Evolutionary conservation across 2,329 filamentous ascomycete species (phyloP), one percentile per base, ranked within the genome.

Genomic region (Paramyrothecium roridum): DNA sequence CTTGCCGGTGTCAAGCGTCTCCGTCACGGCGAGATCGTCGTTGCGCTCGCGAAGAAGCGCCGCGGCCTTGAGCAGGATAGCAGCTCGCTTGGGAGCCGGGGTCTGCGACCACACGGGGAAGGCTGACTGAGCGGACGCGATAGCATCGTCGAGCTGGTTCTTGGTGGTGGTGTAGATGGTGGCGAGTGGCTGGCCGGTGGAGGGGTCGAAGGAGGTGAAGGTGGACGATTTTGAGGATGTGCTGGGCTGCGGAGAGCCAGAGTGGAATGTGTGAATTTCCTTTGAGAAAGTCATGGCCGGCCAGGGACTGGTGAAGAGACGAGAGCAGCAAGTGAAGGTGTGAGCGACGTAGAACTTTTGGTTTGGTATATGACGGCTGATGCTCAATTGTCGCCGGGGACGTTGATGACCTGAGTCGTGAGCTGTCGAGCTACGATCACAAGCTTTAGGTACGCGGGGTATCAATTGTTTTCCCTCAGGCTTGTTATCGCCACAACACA

Each of bases 1-100:
- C 72, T 96, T 96, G 67, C 92, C 91, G 0, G 91, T 96, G 71
- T 96, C 91, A 65, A 88, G 79, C 2, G 91, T 96, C 75, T 96
- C 91, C 54, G 91, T 78, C 55, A 80, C 81, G 52, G 91, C 91
- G 46, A 96, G 86, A 55, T 86, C 85, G 66, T 96, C 89, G 71
- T 96, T 96, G 60, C 86, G 84, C 60, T 84, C 75, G 49, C 91
- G 88, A 13, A 96, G 80, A 16, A 96, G 73, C 49, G 83, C 75
- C 19, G 89, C 91, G 3, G 91, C 91, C 68, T 84, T 85, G 30
- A 91, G 87, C 11, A 96, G 84, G 62, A 96, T 88, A 55, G 89
- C 85, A 1, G 90, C 85, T 55, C 91, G 89, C 65, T 85, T 83
- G 57, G 89, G 79, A n/a, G 88, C 80, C 2, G 91, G 84, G 13